A percentile compares a stretch with the other conserved stretches of the same genome.
phyloP scores from a whole-genome alignment of 202 grass and related monocot species.

The Brachypodium distachyon region DNA sequence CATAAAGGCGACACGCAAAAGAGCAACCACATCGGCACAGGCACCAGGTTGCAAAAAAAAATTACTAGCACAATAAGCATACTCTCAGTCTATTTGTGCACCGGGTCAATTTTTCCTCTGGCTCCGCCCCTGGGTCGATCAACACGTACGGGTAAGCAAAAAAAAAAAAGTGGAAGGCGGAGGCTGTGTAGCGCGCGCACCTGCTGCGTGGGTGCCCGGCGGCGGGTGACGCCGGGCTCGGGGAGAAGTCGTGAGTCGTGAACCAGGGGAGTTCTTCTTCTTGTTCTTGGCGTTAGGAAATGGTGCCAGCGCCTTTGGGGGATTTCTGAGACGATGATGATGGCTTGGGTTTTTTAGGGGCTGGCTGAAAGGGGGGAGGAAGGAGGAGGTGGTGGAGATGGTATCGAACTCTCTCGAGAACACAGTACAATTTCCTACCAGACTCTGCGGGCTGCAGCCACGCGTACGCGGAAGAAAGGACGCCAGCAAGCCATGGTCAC shows the following conservation, averaged over 20 bases:
- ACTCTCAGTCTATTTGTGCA: no score
- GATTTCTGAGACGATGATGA: no score
- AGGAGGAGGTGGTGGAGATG: not conserved
- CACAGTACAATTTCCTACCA: not conserved
- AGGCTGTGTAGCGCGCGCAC: no score
- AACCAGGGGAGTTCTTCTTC: not conserved
- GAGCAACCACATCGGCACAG: no score
- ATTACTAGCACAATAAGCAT: no score
- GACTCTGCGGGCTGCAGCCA: not conserved
- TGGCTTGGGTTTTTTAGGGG: not conserved
- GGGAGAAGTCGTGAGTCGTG: not conserved
- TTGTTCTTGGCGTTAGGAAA: not conserved
- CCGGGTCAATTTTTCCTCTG: no score
- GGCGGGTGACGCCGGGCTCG: not conserved
- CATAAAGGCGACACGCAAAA: no score
- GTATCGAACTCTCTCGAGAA: conserved; percentile 11
- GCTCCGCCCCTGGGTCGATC: no score
- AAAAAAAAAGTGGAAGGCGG: no score
- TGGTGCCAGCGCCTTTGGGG: no score
- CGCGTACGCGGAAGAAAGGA: not conserved
- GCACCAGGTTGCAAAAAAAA: no score
- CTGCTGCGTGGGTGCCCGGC: not conserved
- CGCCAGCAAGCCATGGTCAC: not conserved
- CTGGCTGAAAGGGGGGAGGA: not conserved
- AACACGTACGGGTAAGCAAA: no score